Conservation (phyloP, 192 early-diverging fungal species). For the Kappamyces sp. region DNA sequence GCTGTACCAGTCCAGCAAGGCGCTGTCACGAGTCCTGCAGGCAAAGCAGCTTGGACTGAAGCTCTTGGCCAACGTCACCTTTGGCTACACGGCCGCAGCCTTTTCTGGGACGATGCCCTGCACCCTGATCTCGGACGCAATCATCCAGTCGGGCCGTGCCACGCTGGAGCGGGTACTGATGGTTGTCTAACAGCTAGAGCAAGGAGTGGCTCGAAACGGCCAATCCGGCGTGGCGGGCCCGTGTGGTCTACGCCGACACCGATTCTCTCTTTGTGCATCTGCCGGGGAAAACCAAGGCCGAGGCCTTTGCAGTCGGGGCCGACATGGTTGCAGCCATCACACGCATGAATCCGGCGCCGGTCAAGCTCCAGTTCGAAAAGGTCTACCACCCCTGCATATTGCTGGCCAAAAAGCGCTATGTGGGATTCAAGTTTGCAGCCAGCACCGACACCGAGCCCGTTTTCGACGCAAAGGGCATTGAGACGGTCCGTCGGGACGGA, state of each 20-base stretch:
- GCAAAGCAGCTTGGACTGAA: slow-evolving; percentile 83
- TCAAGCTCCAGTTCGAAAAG: slow-evolving; percentile 94
- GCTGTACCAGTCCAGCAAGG: slow-evolving; percentile 54
- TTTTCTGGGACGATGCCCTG: slow-evolving; percentile 90
- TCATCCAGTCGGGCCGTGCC: slow-evolving; percentile 80
- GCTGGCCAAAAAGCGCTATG: slow-evolving; percentile 91
- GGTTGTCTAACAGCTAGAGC: slow-evolving; percentile 28
- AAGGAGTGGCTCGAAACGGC: slow-evolving; percentile 61
- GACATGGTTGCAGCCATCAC: slow-evolving; percentile 78
- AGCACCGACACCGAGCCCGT: slow-evolving; percentile 55
- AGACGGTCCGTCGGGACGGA: slow-evolving; percentile 87
- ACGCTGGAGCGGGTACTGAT: slow-evolving; percentile 62
- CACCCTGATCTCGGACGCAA: slow-evolving; percentile 83
- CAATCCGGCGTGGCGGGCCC: slow-evolving; percentile 58
- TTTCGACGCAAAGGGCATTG: slow-evolving; percentile 94
- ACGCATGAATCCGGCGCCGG: slow-evolving; percentile 63
- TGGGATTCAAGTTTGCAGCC: slow-evolving; percentile 76
- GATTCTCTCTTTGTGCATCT: slow-evolving; percentile 81
- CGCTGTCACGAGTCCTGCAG: slow-evolving; percentile 63
- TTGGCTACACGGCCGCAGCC: slow-evolving; percentile 77
- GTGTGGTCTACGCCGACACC: slow-evolving; percentile 92
- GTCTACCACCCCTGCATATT: slow-evolving; percentile 85
- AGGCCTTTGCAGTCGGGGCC: slow-evolving; percentile 75
- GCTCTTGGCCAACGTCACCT: slow-evolving; percentile 88
- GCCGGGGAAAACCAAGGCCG: slow-evolving; percentile 57